Evolutionary conservation across 768 basidiomycete genomes (phyloP), one percentile per base, ranked within the genome.

Genomic region (Lyophyllum decastes): DNA sequence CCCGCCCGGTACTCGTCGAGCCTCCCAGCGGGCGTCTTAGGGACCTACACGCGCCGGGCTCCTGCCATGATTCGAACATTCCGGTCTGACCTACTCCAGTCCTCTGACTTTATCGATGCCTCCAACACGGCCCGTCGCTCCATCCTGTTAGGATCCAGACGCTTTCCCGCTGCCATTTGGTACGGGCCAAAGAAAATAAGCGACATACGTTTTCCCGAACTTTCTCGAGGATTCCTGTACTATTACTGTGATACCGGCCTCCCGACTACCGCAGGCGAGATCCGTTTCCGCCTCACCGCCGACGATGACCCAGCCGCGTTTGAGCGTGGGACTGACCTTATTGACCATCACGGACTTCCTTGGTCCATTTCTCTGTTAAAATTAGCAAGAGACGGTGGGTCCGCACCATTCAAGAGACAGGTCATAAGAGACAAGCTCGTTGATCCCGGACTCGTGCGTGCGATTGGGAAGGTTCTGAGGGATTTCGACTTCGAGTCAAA

Each of bases 261-360:
- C 14, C 47, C 59, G 5, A 26, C 19, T 2, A 51, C 54, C 2
- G 57, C 64, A 8, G 59, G 57, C 4, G 55, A 61, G 22, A 25
- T 68, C 7, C 63, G 67, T 10, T 66, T 68, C 30, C 65, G 66
- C 14, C 26, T 64, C 12, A 66, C 65, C 11, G 40, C 47, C 14
- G 25, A 45, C 26, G 26, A 33, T 38, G 48, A 59, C 25, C 55
- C 48, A 11, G 21, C 34, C 10, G 2, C 24, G 12, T 55, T 55
- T 41, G 47, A 38, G 21, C 10, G n/a, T 9, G 54, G 54, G 27
- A 50, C 16, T 0, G 53, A 51, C 24, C 34, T 55, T 12, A 16
- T 27, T 17, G 33, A 34, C 2, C 2, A 4, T 11, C 0, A 21
- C 12, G 4, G 33, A 2, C 11, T 9, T 8, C 47, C 47, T 6